Evolutionary conservation across 495 filamentous ascomycete species (phyloP), one percentile per base, ranked within the genome.

Genomic region (Penicillium ochrochloron): DNA sequence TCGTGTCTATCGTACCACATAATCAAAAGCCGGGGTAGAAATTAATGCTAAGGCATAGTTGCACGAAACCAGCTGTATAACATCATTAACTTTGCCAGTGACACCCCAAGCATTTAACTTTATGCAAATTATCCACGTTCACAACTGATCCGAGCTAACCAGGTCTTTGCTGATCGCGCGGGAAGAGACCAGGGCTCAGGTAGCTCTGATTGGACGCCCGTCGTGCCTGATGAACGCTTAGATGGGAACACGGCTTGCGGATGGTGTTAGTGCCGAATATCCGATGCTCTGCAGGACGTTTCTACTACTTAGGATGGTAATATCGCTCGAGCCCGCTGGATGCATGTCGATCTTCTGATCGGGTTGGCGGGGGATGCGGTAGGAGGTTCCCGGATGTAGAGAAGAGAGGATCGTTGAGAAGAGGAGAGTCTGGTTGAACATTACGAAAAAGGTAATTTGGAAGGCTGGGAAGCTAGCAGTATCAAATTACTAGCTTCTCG

Each of bases 191-290:
- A 52, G 23, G 31, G 21, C 48, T 12, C 31, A 51, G 31, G 35
- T 27, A n/a, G 12, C 23, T 42, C 35, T 55, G 17, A 65, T 65
- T 67, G 57, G 66, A 23, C 34, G 34, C 55, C 33, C 14, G 39
- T 31, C 9, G 44, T 60, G 39, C 55, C 55, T 62, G 65, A 59
- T 35, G 29, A 67, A 60, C 65, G 54, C 42, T 46, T 51, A 21
- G 23, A 60, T 60, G 37, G 23, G 21, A 37, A 53, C 31, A 52
- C 66, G 55, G 42, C 17, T 34, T 60, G 25, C 34, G 55, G 65
- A 66, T 63, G 21, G 48, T 31, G 19, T 31, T 59, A 25, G 62
- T 68, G 65, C 68, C 65, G 68, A 44, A 53, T 9, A 64, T 55
- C 68, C 65, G 65, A 60, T 27, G 15, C 39, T 48, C 59, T 31